Evolutionary conservation across 306 rosid genomes (phyloP), one percentile per base, ranked within the genome.

Genomic region (Cucurbita argyrosperma): DNA sequence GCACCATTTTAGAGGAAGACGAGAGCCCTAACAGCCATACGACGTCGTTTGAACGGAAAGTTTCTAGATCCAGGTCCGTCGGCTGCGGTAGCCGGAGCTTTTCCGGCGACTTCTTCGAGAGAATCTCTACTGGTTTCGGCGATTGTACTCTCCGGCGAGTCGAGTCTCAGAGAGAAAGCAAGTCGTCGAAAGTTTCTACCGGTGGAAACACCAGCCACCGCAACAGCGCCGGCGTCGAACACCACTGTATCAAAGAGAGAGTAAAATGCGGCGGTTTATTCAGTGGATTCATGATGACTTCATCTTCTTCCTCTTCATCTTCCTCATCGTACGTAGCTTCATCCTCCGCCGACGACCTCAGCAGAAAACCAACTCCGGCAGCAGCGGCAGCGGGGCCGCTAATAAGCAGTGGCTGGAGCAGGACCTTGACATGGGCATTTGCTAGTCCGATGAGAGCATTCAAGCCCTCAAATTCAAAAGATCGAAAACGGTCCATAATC

Each of bases 31-130:
- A 67, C 46, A 77, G 82, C 60, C 69, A 80, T 19, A 51, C 83
- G 49, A 78, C 95, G 12, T 90, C 98, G 4, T 87, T 89, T 26
- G 97, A 88, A 57, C 88, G 97, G 3, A 95, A 95, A 75, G 96
- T 91, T 46, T 95, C 96, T 43, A 84, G 99, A 87, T 95, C 99
- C 65, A 87, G 96, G 91, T 95, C 97, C 75, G 96, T 95, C 60
- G 99, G 97, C 0, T 91, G 99, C 62, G 99, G 99, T 13, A 91
- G 97, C 81, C 82, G 96, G 47, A 95, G 99, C 84, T 95, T 95
- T 80, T 91, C 96, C 35, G 96, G 96, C 5, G 97, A 95, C 49
- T 88, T 95, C 65, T 95, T 95, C 57, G 99, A 95, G 85, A 82
- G 99, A 76, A 91, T 95, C 76, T 95, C 99, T 8, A 91, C 99